Base-by-base conservation (phyloP, 768 basidiomycete genomes). In the Nevesoporus exiguus region DNA sequence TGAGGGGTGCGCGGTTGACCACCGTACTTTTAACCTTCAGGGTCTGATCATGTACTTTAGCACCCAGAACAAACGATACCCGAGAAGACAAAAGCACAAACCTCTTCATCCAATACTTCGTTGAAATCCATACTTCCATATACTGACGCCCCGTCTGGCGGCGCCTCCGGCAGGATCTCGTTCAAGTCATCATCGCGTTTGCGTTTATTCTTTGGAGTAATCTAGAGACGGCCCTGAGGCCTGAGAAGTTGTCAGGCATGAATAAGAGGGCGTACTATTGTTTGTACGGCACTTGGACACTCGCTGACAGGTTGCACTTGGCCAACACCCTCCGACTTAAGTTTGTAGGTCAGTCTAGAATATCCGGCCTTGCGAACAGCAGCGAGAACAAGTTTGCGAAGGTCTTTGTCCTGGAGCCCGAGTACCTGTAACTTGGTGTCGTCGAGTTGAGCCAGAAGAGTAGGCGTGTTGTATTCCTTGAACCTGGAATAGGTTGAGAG, bases 1-100 rank as follows among this genome's bases (percentile, higher is more conserved):
- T 90, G 42, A 98, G 77, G 0, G 96, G 96, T 1, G 96, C 95
- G 22, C 96, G 85, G 69, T 98, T 98, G 42, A 91, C 79, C 19
- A 92, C 77, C 19, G 82, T 77, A 7, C 74, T 77, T 59, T 91
- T 86, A 19, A 69, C 70, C 56, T 69, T 74, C 40, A 97, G 76
- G 8, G 76, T 67, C 90, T 93, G 54, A 25, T 51, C 25, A 22
- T 42, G 42, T 4, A n/a, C 36, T 49, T 59, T 39, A 46, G 51
- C 13, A 22, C 49, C 51, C 19, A 52, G 49, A 45, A 54, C 15
- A 37, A 14, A 33, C 8, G 7, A 52, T 13, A 1, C 31, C 21
- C 22, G 15, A 42, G 9, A 14, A n/a, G 19, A 47, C 19, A 21
- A 31, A 42, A 42, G 7, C n/a, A 61, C 76, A 27, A 60, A 88